Base-by-base conservation (phyloP, 495 filamentous ascomycete genomes). In the Aspergillus taichungensis region DNA sequence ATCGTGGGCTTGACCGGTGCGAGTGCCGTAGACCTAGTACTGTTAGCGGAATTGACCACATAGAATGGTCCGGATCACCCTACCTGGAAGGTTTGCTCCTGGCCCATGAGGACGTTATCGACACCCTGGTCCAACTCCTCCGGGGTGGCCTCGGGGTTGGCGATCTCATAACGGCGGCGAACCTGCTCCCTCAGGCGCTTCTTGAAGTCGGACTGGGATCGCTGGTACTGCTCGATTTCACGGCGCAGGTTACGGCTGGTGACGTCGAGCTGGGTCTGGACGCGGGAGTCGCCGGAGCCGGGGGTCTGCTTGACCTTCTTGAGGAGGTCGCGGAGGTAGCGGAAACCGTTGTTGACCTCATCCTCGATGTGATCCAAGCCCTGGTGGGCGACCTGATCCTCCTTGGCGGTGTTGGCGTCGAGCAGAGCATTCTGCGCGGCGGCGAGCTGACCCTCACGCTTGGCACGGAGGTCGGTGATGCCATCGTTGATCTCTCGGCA, bases 121-220 rank as follows among this genome's bases (percentile, higher is more conserved):
- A 88, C 81, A 36, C 84, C 88, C 47, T 83, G 76, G 34, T 79
- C 75, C 36, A 96, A 75, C 60, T 97, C 87, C 43, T 75, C 77
- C 27, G 94, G 88, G 45, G 76, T 79, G 6, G 87, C 87, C 47
- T 95, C 82, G 12, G 90, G 89, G 52, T 79, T 77, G 50, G 92
- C 88, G 58, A 96, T 95, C 47, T 85, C 78, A 63, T 91, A 92
- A 54, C 95, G 88, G 41, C 92, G 79, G 48, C 81, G 85, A 64
- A 89, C 83, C 62, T 92, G 88, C 34, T 83, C 83, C 47, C 81
- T 72, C n/a, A 88, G 72, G 51, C 82, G 79, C 62, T 84, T 80
- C 52, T 82, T 77, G 72, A 86, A 95, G 30, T 80, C 74, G 1
- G 73, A 72, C 62, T 96, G 90, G 34, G 84, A 65, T 47, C 73